Evolutionary conservation across 2,329 filamentous ascomycete species (phyloP).

Genomic region (Talaromyces sp.): DNA sequence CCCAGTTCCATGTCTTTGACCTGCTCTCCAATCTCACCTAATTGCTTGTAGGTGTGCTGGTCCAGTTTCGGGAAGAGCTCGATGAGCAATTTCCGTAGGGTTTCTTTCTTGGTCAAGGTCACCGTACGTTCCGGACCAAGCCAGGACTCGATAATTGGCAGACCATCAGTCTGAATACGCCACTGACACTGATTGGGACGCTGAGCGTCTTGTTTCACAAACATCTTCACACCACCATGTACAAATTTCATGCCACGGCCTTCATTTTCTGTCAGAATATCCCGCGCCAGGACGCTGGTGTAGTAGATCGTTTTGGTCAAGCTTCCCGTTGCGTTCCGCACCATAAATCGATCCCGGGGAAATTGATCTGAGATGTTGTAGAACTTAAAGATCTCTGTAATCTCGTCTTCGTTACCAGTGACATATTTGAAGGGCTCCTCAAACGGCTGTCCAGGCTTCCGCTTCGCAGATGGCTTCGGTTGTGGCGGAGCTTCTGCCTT

Average conservation of each 20-base stretch:
- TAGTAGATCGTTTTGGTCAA: conserved; percentile 97
- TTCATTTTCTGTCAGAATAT: conserved; percentile 82
- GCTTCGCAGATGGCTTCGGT: conserved; percentile 24
- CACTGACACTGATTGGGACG: conserved; percentile 81
- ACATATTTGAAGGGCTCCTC: conserved; percentile 97
- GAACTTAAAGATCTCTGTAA: conserved; percentile 72
- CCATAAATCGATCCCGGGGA: conserved; percentile 87
- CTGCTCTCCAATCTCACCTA: conserved; percentile 82
- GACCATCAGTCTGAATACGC: conserved; percentile 92
- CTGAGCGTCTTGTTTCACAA: conserved; percentile 93
- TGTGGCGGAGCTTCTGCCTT: conserved; percentile 6
- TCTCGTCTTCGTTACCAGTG: conserved; percentile 64
- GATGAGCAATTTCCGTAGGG: conserved; percentile 72
- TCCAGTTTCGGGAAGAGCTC: conserved; percentile 95
- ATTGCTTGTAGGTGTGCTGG: conserved; percentile 64
- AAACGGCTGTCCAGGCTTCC: conserved; percentile 45
- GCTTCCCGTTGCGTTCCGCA: conserved; percentile 82
- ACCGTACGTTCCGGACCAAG: conserved; percentile 74
- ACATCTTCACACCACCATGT: conserved; percentile 97
- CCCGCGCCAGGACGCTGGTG: conserved; percentile 74
- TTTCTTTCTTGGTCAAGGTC: conserved; percentile 68
- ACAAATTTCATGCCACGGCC: conserved; percentile 90
- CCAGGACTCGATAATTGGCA: conserved; percentile 86
- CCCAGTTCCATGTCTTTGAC: conserved; percentile 78
- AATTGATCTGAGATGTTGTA: conserved; percentile 81